Evolutionary conservation across 257 asterid genomes (phyloP), one percentile per base, ranked within the genome.

Genomic region (Nicotiana obtusifolia): DNA sequence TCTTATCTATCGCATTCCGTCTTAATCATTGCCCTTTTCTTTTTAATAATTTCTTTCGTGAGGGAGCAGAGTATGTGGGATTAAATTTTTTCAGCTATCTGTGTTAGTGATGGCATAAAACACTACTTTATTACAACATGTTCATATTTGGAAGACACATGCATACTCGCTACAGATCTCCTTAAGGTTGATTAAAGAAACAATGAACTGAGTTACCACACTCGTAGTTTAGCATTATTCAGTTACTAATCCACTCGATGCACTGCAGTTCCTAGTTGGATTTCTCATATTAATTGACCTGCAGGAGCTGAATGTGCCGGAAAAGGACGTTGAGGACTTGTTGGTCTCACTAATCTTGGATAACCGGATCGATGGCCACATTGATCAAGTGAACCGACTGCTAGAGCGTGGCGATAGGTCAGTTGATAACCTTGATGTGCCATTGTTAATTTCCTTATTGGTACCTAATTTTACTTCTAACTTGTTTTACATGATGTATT

Each of bases 221-320:
- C 20, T 19, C 10, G 2, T 3, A 19, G 28, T 33, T 67, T 1
- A 35, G n/a, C 76, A 4, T 19, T 17, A 35, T 67, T 33, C 2
- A 17, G 28, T 67, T 19, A n/a, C 54, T n/a, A 37, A 68, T 4
- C 52, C 0, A 22, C 2, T 2, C 1, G 22, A 60, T 13, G 19
- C 37, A 68, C 37, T n/a, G 54, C 77, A 19, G n/a, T 35, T 68
- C 19, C 77, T n/a, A 0, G 10, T 68, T 37, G 5, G 56, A 37
- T 33, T 17, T 68, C 81, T 80, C 64, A 81, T 57, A 26, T 78
- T 22, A 17, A n/a, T 56, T 57, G 19, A 53, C 52, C 1, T 62
- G 41, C 90, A 95, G 98, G 99, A 94, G 90, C 98, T 95, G 64
- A 94, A 95, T 85, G 97, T 95, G 68, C 98, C 98, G 17, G 98